phyloP scores from a whole-genome alignment of 2,329 filamentous ascomycete species.

The Ophiostoma piceae region DNA sequence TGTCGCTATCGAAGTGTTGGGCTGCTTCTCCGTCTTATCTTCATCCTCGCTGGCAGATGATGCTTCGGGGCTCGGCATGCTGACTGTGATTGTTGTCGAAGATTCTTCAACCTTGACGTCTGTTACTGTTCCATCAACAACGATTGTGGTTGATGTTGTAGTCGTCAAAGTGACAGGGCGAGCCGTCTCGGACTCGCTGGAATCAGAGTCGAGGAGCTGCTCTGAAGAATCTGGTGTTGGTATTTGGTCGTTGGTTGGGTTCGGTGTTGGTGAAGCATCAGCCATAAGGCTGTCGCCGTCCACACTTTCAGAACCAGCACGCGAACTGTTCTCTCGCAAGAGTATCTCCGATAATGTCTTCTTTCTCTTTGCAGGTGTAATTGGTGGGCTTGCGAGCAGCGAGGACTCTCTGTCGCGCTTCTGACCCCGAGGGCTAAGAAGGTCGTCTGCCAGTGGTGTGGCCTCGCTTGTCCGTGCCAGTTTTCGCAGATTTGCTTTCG shows the following conservation, averaged over 20 bases:
- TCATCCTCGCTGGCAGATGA: conserved; percentile 20
- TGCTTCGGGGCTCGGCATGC: conserved; percentile 24
- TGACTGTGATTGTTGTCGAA: background rate
- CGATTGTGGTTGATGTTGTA: conserved; percentile 7
- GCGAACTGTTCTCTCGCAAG: conserved; percentile 33
- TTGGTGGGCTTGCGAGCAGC: conserved; percentile 50
- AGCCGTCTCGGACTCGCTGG: conserved; percentile 9
- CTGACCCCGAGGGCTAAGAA: conserved; percentile 25
- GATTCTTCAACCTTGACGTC: conserved; percentile 16
- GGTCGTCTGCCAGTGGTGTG: conserved; percentile 14
- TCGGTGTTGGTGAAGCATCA: conserved; percentile 1
- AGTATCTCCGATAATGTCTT: conserved; percentile 33
- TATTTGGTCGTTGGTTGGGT: conserved; percentile 25
- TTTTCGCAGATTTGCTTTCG: conserved; percentile 35
- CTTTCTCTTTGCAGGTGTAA: conserved; percentile 50
- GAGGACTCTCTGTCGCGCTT: conserved; percentile 40
- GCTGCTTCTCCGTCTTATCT: conserved; percentile 1
- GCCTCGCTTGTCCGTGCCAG: conserved; percentile 15
- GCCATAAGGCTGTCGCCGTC: background rate
- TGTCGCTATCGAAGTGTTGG: background rate
- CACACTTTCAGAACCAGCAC: conserved; percentile 26
- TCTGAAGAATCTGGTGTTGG: conserved; percentile 24
- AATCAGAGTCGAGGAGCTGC: conserved; percentile 13
- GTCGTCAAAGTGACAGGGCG: conserved; percentile 12
- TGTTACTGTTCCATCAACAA: conserved; percentile 15